Conservation (phyloP, 2,329 filamentous ascomycete species). For the Colletotrichum chrysophilum region DNA sequence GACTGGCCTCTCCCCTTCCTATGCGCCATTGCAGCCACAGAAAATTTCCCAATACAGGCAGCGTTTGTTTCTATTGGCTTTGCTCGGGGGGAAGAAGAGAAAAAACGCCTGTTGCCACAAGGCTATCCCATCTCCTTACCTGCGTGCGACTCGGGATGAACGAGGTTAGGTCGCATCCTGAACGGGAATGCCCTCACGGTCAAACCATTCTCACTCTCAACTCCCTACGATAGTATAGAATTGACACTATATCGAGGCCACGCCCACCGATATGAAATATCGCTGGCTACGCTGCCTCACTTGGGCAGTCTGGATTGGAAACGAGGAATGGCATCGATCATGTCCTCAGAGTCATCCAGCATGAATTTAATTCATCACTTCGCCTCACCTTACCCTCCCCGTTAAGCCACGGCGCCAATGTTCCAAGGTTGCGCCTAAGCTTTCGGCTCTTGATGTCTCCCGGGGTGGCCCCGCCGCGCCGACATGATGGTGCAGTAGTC, state of each 20-base stretch:
- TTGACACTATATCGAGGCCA: neutral
- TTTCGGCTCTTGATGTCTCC: neutral
- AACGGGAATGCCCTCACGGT: neutral
- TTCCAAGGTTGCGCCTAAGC: neutral
- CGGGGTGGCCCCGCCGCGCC: neutral
- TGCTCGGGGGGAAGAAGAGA: neutral
- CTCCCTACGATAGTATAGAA: neutral
- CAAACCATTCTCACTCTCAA: neutral
- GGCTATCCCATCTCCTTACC: neutral
- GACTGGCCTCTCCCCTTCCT: neutral
- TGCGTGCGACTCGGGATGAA: neutral
- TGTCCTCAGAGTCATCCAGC: neutral
- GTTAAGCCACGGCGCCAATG: neutral
- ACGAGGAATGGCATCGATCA: neutral
- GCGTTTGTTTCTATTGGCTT: neutral
- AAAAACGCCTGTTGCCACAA: neutral
- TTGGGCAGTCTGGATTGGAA: neutral
- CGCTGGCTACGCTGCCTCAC: neutral
- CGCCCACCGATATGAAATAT: neutral
- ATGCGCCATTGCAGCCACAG: neutral
- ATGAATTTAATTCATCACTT: neutral
- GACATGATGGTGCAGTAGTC: slow-evolving; percentile 3
- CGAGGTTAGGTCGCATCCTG: neutral
- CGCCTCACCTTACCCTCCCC: neutral
- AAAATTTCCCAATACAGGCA: neutral